These are phyloP conservation scores for Ocimum tenuiflorum DNA, from an alignment of 257 asterid genomes.

Conservation along the genomic window DNA sequence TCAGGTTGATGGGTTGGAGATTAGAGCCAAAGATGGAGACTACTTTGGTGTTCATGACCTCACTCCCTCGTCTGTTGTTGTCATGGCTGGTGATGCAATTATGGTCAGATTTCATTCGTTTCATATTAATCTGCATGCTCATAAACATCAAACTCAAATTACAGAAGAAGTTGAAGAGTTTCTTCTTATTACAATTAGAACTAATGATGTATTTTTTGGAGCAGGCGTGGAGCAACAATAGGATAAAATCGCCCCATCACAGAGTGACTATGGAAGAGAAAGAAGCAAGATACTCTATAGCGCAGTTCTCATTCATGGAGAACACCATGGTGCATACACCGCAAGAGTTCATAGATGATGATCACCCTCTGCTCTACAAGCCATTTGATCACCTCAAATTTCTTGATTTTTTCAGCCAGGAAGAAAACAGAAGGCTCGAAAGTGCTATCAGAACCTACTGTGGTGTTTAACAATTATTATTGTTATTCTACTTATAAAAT, in stretches of 20 bases:
- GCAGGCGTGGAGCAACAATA: conserved; percentile 73
- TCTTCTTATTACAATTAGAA: too few relatives aligned
- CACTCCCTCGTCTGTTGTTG: conserved; percentile 47
- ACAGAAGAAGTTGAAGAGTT: too few relatives aligned
- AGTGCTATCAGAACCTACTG: conserved; percentile 50
- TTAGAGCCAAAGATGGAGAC: conserved; percentile 52
- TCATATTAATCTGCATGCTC: too few relatives aligned
- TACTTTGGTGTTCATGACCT: conserved; percentile 50
- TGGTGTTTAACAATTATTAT: conserved; percentile 33
- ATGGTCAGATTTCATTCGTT: conserved; percentile 33
- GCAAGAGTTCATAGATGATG: conserved; percentile 45
- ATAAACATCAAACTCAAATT: too few relatives aligned
- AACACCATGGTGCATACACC: conserved; percentile 42
- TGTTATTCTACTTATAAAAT: too few relatives aligned
- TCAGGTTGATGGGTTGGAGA: conserved; percentile 55
- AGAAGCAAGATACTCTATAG: conserved; percentile 48
- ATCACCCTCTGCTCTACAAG: conserved; percentile 44
- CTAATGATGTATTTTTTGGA: neutral
- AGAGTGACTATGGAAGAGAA: conserved; percentile 51
- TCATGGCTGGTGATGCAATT: conserved; percentile 81
- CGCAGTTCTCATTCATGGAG: conserved; percentile 68
- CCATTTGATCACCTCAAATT: conserved; percentile 56
- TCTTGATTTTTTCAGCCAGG: conserved; percentile 55
- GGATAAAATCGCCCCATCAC: conserved; percentile 56
- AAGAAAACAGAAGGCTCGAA: conserved; percentile 56